A percentile compares a stretch with the other conserved stretches of the same genome.
phyloP scores from a whole-genome alignment of 1,284 basidiomycete species.

The Blastosporella zonata region DNA sequence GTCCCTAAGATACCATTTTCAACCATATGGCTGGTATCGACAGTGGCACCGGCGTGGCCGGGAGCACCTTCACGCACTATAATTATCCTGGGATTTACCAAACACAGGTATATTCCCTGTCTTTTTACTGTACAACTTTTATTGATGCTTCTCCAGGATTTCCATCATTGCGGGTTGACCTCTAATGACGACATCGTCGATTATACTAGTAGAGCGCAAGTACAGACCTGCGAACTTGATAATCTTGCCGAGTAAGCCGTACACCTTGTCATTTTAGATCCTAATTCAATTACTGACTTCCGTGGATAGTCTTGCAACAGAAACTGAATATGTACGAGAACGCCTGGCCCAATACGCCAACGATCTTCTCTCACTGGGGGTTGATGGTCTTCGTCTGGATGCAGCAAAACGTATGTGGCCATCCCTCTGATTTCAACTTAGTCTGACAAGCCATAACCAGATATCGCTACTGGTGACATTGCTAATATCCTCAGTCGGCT shows the following conservation, averaged over 20 bases:
- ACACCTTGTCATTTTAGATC: not conserved
- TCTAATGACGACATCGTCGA: conserved; percentile 53
- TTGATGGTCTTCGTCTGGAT: conserved; percentile 64
- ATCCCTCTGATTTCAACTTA: not conserved
- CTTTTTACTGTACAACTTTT: not conserved
- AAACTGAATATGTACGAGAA: conserved; percentile 54
- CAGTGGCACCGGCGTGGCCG: conserved; percentile 49
- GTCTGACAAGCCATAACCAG: conserved; percentile 27
- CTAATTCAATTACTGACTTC: not conserved
- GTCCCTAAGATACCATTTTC: conserved; percentile 52
- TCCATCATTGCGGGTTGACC: conserved; percentile 62
- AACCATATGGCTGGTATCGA: conserved; percentile 62
- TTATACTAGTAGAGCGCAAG: conserved; percentile 49
- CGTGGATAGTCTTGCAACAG: conserved; percentile 49
- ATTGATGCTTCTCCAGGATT: conserved; percentile 37
- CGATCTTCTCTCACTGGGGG: conserved; percentile 58
- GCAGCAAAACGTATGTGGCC: conserved; percentile 56
- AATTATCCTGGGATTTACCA: conserved; percentile 56
- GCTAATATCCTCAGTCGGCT: conserved; percentile 50
- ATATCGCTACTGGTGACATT: conserved; percentile 52
- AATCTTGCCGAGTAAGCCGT: conserved; percentile 53
- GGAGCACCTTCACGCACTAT: conserved; percentile 55
- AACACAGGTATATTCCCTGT: conserved; percentile 26
- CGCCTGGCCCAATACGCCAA: conserved; percentile 57
- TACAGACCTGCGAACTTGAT: conserved; percentile 58